Conservation (phyloP, 768 basidiomycete genomes). For the Panellus pusillus region DNA sequence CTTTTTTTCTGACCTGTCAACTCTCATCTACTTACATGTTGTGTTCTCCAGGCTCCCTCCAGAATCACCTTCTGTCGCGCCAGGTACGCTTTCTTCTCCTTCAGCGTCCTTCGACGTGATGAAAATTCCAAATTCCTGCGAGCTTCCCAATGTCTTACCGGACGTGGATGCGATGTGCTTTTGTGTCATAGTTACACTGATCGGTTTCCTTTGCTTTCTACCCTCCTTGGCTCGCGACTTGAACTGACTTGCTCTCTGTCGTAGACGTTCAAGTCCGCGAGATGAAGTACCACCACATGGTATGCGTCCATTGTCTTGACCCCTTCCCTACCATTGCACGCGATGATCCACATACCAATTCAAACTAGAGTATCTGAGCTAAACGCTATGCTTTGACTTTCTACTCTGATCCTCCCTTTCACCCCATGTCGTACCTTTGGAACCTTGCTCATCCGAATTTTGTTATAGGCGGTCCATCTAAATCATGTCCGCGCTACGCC, state of each 20-base stretch:
- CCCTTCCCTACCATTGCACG: constrained; percentile 31
- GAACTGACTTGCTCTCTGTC: constrained; percentile 8
- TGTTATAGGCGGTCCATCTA: constrained; percentile 5
- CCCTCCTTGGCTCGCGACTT: constrained; percentile 3
- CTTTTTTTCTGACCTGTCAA: neutral
- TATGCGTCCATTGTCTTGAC: constrained; percentile 5
- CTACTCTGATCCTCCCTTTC: constrained; percentile 54
- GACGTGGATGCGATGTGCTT: constrained; percentile 53
- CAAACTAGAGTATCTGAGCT: constrained; percentile 95
- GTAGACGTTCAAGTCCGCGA: neutral
- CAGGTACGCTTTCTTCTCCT: constrained; percentile 1
- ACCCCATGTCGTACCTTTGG: neutral
- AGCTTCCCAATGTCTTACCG: constrained; percentile 37
- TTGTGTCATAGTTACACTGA: constrained; percentile 95
- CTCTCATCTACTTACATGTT: neutral
- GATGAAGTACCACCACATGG: neutral
- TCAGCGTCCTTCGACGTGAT: constrained; percentile 41
- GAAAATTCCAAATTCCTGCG: constrained; percentile 38
- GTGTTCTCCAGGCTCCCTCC: neutral
- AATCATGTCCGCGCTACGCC: neutral
- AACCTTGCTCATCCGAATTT: constrained; percentile 1
- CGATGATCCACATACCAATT: constrained; percentile 56
- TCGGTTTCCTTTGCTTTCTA: constrained; percentile 38
- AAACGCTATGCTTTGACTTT: constrained; percentile 66
- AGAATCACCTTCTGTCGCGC: too few species aligned